Evolutionary conservation across 73 alveolate species (phyloP).

Genomic region (Paramecium primaurelia): DNA sequence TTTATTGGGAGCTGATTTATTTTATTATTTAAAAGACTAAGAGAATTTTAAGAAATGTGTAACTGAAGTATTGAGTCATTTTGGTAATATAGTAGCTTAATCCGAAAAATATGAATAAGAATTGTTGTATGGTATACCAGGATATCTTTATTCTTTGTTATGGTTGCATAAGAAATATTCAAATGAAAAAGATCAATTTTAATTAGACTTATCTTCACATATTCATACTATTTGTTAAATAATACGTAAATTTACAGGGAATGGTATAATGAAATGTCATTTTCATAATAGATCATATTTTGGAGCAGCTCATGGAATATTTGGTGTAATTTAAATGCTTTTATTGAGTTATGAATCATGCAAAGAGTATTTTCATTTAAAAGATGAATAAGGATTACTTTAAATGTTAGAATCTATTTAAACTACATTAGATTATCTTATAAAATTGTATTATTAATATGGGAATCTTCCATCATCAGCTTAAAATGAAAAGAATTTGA

Average conservation of each 20-base stretch:
- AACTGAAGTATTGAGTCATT: neutral
- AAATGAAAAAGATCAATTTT: constrained; percentile 2
- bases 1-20: neutral
- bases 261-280: neutral
- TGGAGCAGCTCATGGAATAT: constrained; percentile 98
- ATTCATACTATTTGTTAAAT: neutral
- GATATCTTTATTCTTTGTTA: constrained; percentile 86
- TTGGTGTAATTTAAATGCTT: constrained; percentile 84
- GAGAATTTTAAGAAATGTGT: neutral
- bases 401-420: constrained; percentile 25
- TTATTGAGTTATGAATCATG: constrained; percentile 65
- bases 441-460: constrained; percentile 56
- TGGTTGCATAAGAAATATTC: constrained; percentile 67
- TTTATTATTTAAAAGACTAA: neutral
- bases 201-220: constrained; percentile 21
- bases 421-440: constrained; percentile 60
- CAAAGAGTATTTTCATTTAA: neutral
- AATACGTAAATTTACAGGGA: neutral
- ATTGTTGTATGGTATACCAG: constrained; percentile 93
- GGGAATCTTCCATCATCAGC: constrained; percentile 86
- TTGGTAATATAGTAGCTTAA: neutral
- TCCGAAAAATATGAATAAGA: constrained; percentile 71
- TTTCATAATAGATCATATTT: constrained; percentile 63
- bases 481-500: constrained; percentile 67
- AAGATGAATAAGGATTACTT: neutral